phyloP scores from a whole-genome alignment of 2,329 filamentous ascomycete species.

The Blastomyces emzantsi region DNA sequence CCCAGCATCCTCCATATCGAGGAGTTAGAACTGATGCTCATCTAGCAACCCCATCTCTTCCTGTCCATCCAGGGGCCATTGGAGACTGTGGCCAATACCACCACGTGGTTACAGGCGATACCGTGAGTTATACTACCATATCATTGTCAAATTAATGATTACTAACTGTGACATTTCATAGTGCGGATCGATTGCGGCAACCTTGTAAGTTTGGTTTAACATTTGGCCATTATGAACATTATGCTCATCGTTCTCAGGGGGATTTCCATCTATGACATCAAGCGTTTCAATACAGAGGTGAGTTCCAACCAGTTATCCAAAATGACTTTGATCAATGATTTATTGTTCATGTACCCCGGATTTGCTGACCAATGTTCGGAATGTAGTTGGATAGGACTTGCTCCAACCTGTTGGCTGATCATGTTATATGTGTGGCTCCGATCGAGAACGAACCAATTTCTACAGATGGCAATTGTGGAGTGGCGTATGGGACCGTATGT shows the following conservation, averaged over 20 bases:
- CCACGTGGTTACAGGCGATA: conserved; percentile 14
- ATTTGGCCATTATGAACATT: background rate
- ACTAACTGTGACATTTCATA: conserved; percentile 10
- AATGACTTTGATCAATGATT: background rate
- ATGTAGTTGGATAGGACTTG: conserved; percentile 14
- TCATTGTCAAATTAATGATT: background rate
- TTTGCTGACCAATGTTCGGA: background rate
- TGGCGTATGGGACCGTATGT: conserved; percentile 8
- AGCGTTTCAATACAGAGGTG: conserved; percentile 14
- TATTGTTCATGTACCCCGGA: background rate
- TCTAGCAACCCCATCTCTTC: conserved; percentile 11
- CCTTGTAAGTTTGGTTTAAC: conserved; percentile 12
- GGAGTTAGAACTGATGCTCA: background rate
- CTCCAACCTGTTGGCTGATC: conserved; percentile 15
- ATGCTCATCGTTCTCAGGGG: conserved; percentile 10
- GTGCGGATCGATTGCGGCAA: conserved; percentile 14
- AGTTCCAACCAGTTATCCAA: background rate
- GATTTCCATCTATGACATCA: conserved; percentile 7
- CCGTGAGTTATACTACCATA: conserved; percentile 12
- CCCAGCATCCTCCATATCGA: background rate
- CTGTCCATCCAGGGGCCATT: conserved; percentile 16
- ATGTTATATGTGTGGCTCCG: conserved; percentile 17
- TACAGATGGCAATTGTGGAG: conserved; percentile 11
- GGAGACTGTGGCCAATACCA: conserved; percentile 15
- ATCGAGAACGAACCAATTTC: conserved; percentile 8